Base-by-base conservation (phyloP, 768 basidiomycete species). In the Lactifluus pinguis region DNA sequence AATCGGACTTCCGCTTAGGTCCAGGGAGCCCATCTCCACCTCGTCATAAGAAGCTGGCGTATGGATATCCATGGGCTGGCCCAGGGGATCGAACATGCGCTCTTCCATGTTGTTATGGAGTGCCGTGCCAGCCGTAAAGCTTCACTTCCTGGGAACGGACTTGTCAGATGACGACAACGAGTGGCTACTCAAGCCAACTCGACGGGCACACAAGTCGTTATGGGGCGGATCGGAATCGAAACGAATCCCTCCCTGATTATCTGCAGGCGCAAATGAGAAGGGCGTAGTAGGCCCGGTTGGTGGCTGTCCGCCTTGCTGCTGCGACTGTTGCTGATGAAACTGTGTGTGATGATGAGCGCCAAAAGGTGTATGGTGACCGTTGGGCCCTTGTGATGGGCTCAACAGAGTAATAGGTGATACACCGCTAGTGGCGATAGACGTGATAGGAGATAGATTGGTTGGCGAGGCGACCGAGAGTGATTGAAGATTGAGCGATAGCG, bases 401-500 rank as follows among this genome's bases (percentile, higher is more conserved):
- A 86, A 79, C 54, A 84, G 85, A 0, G 86, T 85, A 39, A 81
- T 79, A 48, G 73, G 73, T 0, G 74, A 75, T 47, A 74, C 69
- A 53, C 70, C 68, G 41, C 71, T 69, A 47, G 68, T 70, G 59
- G 70, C 72, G 64, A 60, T 76, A 63, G 65, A 75, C 62, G 73
- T 69, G 47, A 67, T 67, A 30, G 77, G 72, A 53, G 85, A 86
- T 55, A 84, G 76, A 62, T 81, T 81, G 8, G 83, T 77, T 9
- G 86, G 85, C 21, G 85, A 86, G 45, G 84, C 72, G 57, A 89
- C 86, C 53, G 81, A 76, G 55, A 89, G 79, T 1, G 80, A 77
- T 29, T 82, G 83, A 59, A 90, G 76, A 69, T 88, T 89, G 69
- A 89, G 80, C 34, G 84, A 81, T 47, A 89, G 76, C 1, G 76